Conservation (phyloP, 306 rosid species). For the Casuarina equisetifolia region DNA sequence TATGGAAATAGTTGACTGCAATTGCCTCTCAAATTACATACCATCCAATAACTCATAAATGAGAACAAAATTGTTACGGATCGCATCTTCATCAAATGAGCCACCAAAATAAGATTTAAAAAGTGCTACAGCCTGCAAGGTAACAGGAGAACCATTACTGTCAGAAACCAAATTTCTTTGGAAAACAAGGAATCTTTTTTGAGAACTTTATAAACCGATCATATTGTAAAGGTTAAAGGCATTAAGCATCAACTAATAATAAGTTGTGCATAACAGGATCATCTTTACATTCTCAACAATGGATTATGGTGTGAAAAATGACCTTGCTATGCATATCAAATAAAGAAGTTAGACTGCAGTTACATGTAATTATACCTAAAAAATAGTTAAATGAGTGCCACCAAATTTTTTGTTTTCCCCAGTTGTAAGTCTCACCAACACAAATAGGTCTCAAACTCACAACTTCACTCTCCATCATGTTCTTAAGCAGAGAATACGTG, state of each 20-base stretch:
- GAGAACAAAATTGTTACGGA: constrained; percentile 96
- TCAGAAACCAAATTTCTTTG: constrained; percentile 13
- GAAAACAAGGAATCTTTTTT: background rate
- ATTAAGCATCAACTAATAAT: background rate
- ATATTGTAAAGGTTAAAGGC: background rate
- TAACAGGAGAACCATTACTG: constrained; percentile 23
- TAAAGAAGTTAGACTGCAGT: too few relatives aligned
- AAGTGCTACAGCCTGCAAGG: constrained; percentile 79
- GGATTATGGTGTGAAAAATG: background rate
- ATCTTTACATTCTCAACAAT: background rate
- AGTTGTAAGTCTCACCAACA: background rate
- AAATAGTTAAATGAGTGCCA: background rate
- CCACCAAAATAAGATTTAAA: constrained; percentile 99
- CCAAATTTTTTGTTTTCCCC: background rate
- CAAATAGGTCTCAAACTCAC: background rate
- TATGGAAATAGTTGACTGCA: background rate
- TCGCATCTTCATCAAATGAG: constrained; percentile 98
- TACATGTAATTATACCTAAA: background rate
- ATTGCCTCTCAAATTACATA: constrained; percentile 34
- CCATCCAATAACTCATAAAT: constrained; percentile 97
- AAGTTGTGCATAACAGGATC: background rate
- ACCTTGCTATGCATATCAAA: too few relatives aligned
- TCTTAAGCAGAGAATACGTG: background rate
- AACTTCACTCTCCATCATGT: background rate
- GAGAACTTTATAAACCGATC: background rate